Conservation (phyloP, 2,329 filamentous ascomycete genomes). For the Penicillium sp. region DNA sequence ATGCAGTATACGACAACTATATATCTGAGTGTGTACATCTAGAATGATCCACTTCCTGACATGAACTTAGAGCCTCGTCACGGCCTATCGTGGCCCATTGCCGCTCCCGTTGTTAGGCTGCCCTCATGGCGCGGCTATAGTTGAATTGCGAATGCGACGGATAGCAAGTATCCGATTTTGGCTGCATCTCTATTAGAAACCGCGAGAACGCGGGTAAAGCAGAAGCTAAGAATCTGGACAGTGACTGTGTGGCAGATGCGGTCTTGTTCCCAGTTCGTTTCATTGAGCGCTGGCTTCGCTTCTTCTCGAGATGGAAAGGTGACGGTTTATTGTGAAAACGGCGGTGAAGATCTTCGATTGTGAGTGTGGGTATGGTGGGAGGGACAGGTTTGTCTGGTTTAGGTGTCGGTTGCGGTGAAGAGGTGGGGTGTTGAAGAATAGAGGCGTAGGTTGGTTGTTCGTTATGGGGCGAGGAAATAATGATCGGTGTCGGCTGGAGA, state of each 20-base stretch:
- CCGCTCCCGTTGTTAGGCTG: too few species aligned
- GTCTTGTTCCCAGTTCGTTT: conserved; percentile 8
- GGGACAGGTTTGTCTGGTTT: background rate
- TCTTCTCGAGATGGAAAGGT: conserved; percentile 12
- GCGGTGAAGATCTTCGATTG: conserved; percentile 13
- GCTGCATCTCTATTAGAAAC: conserved; percentile 15
- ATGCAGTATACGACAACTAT: too few species aligned
- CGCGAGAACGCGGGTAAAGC: conserved; percentile 13
- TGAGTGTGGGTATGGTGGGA: conserved; percentile 4
- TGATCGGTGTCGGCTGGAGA: background rate
- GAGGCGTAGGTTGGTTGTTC: conserved; percentile 9
- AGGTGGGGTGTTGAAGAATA: conserved; percentile 5
- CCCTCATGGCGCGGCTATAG: conserved; percentile 1
- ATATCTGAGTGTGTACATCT: too few species aligned
- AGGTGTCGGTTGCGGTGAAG: background rate
- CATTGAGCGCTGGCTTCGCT: too few species aligned
- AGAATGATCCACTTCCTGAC: too few species aligned
- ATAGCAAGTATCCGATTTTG: conserved; percentile 8
- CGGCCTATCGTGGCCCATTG: too few species aligned
- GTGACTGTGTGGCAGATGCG: conserved; percentile 9
- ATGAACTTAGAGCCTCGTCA: too few species aligned
- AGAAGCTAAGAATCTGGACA: conserved; percentile 10
- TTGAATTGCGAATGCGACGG: conserved; percentile 8
- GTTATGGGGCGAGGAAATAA: conserved; percentile 1
- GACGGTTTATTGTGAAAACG: conserved; percentile 16